These are phyloP conservation scores for Clarireedia monteithiana DNA, from an alignment of 2,329 filamentous ascomycete genomes.

Conservation along the genomic window DNA sequence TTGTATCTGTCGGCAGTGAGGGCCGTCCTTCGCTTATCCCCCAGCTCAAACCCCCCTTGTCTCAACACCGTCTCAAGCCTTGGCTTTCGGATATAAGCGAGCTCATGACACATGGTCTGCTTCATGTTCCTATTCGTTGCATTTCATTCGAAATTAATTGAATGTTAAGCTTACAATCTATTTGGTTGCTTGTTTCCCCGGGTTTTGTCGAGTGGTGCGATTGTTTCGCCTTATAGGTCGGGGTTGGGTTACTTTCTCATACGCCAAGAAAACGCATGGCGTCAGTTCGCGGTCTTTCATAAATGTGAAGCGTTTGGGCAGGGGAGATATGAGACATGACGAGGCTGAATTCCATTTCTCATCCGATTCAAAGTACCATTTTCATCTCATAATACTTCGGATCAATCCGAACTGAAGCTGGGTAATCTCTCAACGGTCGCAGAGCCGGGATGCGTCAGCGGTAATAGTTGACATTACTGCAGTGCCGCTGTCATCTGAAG, in stretches of 20 bases:
- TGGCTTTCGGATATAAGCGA: not conserved
- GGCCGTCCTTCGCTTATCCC: not conserved
- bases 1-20: not conserved
- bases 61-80: constrained; percentile 7
- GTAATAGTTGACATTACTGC: not conserved
- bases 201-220: not conserved
- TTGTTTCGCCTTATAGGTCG: not conserved
- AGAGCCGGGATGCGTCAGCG: not conserved
- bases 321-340: not conserved
- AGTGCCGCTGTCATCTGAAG: not conserved
- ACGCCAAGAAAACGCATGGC: not conserved
- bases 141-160: not conserved
- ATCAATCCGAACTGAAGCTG: not conserved
- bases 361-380: not conserved
- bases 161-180: constrained; percentile 2
- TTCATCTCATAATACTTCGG: not conserved
- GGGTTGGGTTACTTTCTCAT: not conserved
- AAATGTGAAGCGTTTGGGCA: not conserved
- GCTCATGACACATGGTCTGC: not conserved
- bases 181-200: constrained; percentile 7
- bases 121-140: not conserved
- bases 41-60: constrained; percentile 4
- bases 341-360: constrained; percentile 4
- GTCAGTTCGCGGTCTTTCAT: no score
- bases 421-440: not conserved